Percentiles rank a stretch among this genome's conserved stretches.
phyloP scores from a whole-genome alignment of 306 rosid genomes.

The Gynostemma pentaphyllum region DNA sequence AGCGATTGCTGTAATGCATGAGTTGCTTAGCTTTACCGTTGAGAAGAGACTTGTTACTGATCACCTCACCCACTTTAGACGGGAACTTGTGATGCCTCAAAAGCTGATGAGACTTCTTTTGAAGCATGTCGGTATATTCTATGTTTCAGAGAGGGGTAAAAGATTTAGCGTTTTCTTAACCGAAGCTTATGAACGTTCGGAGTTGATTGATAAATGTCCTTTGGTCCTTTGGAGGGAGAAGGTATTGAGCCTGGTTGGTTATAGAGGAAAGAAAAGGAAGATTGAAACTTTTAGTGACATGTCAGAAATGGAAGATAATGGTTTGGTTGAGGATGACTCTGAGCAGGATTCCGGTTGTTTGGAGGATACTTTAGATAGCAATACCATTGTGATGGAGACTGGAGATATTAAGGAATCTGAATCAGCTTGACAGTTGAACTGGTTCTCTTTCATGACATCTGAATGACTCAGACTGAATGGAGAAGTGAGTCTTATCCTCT shows the following conservation, averaged over 20 bases:
- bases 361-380: constrained; percentile 17
- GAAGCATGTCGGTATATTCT: constrained; percentile 76
- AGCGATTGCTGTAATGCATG: constrained; percentile 84
- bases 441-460: background rate
- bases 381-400: constrained; percentile 7
- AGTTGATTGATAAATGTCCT: constrained; percentile 68
- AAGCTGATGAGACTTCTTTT: constrained; percentile 81
- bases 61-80: constrained; percentile 81
- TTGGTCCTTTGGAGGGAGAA: constrained; percentile 70
- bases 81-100: constrained; percentile 82
- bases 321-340: constrained; percentile 21
- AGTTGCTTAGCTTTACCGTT: constrained; percentile 62
- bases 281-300: constrained; percentile 36
- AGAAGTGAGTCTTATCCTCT: background rate
- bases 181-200: constrained; percentile 64
- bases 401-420: constrained; percentile 28
- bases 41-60: constrained; percentile 88
- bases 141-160: constrained; percentile 92
- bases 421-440: constrained; percentile 24
- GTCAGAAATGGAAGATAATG: constrained; percentile 44
- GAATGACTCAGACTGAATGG: background rate
- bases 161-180: constrained; percentile 71
- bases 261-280: constrained; percentile 61
- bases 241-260: constrained; percentile 33
- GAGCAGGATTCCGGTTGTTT: constrained; percentile 29